Conservation (phyloP, 495 filamentous ascomycete genomes). For the Aspergillus sclerotiicarbonarius region DNA sequence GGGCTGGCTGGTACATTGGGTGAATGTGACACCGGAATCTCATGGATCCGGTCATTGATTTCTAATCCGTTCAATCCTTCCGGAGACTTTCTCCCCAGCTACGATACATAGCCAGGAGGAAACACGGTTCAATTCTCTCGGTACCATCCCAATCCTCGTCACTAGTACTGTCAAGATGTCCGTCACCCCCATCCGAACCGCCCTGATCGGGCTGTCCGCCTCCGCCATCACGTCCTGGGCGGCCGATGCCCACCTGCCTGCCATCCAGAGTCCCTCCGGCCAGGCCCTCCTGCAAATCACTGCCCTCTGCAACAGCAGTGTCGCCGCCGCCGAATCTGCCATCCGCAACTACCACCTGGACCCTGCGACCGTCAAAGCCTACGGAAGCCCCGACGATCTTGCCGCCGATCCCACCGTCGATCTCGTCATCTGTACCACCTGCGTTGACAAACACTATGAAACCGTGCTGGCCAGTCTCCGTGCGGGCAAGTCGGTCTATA, state of each 20-base stretch:
- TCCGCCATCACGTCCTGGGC: conserved; percentile 46
- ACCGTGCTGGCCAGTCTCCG: conserved; percentile 45
- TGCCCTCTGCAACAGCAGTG: conserved; percentile 58
- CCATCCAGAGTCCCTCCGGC: conserved; percentile 32
- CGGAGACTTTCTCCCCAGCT: no score
- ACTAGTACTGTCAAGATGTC: background rate
- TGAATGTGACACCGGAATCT: no score
- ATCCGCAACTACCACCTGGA: conserved; percentile 44
- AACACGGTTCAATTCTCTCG: no score
- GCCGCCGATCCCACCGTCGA: conserved; percentile 56
- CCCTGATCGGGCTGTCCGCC: conserved; percentile 57
- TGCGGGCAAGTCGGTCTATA: conserved; percentile 57
- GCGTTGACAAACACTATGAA: conserved; percentile 47
- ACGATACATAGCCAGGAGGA: no score
- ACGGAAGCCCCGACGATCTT: conserved; percentile 51
- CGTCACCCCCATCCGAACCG: conserved; percentile 46
- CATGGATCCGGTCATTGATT: no score
- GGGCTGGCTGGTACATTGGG: no score
- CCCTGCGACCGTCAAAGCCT: conserved; percentile 40
- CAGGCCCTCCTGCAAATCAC: conserved; percentile 49
- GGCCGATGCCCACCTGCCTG: conserved; percentile 54
- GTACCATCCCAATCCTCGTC: background rate
- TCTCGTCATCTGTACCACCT: conserved; percentile 44
- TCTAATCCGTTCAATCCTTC: no score
- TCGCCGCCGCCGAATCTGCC: conserved; percentile 46